Base-by-base conservation (phyloP, 2,329 filamentous ascomycete species). In the Alternaria panax region DNA sequence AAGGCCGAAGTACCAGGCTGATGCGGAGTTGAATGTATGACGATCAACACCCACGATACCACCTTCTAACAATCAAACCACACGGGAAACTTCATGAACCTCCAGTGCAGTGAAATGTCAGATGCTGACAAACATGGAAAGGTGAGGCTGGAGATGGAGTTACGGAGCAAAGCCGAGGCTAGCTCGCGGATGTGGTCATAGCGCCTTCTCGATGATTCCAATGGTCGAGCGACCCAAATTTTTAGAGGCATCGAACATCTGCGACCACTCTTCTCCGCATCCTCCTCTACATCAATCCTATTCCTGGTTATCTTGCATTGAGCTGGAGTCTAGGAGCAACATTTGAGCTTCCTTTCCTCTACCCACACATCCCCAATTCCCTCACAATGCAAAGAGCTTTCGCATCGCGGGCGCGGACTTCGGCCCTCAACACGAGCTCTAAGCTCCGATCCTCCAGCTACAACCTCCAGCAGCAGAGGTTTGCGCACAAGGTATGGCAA, bases 371-470 rank as follows among this genome's bases (percentile, higher is more conserved):
- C 46, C 50, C 50, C 62, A 61, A 67, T 66, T 51, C 60, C 51
- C 34, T 65, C 83, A 91, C 81, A 79, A 99, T 99, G 95, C 95
- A 99, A 88, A 92, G 95, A 83, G 93, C 93, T 83, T 87, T 99
- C 78, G 88, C 91, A 79, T 92, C 92, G 73, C 86, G 88, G 79
- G 85, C 91, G 75, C 86, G 92, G 84, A 89, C 92, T 79, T 91
- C 92, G 71, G 88, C 90, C 85, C 88, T 94, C 74, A 90, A 88
- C 67, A 87, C 90, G 64, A 82, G 82, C 74, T 81, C 84, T 67
- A 78, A 79, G 70, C 74, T 80, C 63, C 70, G 75, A 56, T 81
- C 79, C 74, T 80, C 85, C 75, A 78, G 86, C 86, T 79, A 92
- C 74, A 87, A 83, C 79, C 85, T 92, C 72, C 92, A 96, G 81